Percentiles rank a stretch among this genome's conserved stretches.
Evolutionary conservation across 2,329 filamentous ascomycete species (phyloP).

Genomic region (Cordyceps cateniannulata): DNA sequence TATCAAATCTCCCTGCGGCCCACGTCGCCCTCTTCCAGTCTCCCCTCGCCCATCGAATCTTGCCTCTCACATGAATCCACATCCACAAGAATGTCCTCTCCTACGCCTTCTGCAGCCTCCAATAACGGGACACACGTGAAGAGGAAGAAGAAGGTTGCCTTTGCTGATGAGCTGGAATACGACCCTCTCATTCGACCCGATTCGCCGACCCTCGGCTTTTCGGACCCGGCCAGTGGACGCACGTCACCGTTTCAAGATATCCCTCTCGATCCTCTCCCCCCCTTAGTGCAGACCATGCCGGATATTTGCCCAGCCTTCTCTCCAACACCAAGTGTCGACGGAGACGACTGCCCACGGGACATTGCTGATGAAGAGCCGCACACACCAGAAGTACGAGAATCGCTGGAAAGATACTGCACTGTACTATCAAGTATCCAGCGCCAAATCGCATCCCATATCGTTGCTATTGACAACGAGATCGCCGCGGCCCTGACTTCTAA

Average conservation of each 20-base stretch:
- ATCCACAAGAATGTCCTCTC: constrained; percentile 40
- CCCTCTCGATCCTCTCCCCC: constrained; percentile 1
- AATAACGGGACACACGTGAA: constrained; percentile 23
- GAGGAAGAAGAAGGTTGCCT: constrained; percentile 35
- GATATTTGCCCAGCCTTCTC: constrained; percentile 4
- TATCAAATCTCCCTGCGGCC: constrained; percentile 32
- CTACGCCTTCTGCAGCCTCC: constrained; percentile 37
- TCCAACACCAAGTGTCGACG: constrained; percentile 1
- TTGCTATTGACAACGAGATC: constrained; percentile 37
- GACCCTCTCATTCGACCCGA: constrained; percentile 50
- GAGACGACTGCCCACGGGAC: background rate
- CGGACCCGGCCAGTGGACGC: constrained; percentile 26
- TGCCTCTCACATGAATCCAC: constrained; percentile 37
- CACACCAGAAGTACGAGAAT: constrained; percentile 34
- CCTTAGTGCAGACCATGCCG: constrained; percentile 7
- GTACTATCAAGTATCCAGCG: constrained; percentile 41
- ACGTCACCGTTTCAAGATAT: constrained; percentile 8
- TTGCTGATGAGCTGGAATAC: constrained; percentile 26
- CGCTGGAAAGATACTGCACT: constrained; percentile 42
- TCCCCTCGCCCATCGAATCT: constrained; percentile 42
- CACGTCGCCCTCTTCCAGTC: constrained; percentile 32
- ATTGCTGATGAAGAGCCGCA: constrained; percentile 7
- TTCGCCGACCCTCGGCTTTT: constrained; percentile 53
- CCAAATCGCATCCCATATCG: constrained; percentile 44
- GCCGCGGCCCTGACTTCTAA: constrained; percentile 20